phyloP scores from a whole-genome alignment of 768 basidiomycete genomes.

The Baorangia bicolor region DNA sequence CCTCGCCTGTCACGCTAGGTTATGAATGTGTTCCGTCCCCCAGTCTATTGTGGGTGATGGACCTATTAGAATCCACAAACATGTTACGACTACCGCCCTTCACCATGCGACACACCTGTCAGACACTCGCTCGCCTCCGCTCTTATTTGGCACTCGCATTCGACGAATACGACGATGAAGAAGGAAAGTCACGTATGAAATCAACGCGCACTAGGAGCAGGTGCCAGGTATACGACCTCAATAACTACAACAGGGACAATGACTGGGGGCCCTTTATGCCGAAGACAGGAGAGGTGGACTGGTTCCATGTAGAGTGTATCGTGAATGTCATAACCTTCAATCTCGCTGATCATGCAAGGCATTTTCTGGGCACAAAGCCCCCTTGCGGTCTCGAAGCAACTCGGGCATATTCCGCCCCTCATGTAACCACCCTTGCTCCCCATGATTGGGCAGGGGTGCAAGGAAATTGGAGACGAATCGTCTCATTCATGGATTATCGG shows the following conservation, averaged over 20 bases:
- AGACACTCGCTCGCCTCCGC: slow-evolving; percentile 45
- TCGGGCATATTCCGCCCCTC: slow-evolving; percentile 55
- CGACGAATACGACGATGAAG: slow-evolving; percentile 32
- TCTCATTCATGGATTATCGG: slow-evolving; percentile 82
- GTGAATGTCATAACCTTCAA: slow-evolving; percentile 54
- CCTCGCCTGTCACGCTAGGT: slow-evolving; percentile 28
- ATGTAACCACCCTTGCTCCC: slow-evolving; percentile 28
- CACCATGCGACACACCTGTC: slow-evolving; percentile 15
- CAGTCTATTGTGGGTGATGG: slow-evolving; percentile 48
- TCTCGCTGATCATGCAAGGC: slow-evolving; percentile 43
- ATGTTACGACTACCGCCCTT: slow-evolving; percentile 31
- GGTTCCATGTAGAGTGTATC: slow-evolving; percentile 63
- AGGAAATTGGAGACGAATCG: slow-evolving; percentile 71
- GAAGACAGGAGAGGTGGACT: slow-evolving; percentile 46
- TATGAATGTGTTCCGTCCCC: slow-evolving; percentile 33
- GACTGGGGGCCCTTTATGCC: slow-evolving; percentile 59
- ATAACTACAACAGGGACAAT: slow-evolving; percentile 50
- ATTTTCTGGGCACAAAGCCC: slow-evolving; percentile 41
- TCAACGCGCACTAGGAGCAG: slow-evolving; percentile 47
- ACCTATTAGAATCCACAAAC: slow-evolving; percentile 39
- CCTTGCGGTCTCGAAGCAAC: slow-evolving; percentile 51
- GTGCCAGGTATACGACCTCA: slow-evolving; percentile 62
- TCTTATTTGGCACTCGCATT: slow-evolving; percentile 48
- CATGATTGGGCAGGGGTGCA: slow-evolving; percentile 75
- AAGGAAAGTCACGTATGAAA: slow-evolving; percentile 27